Evolutionary conservation across 2,329 filamentous ascomycete genomes (phyloP).

Genomic region (Leptographium flavum): DNA sequence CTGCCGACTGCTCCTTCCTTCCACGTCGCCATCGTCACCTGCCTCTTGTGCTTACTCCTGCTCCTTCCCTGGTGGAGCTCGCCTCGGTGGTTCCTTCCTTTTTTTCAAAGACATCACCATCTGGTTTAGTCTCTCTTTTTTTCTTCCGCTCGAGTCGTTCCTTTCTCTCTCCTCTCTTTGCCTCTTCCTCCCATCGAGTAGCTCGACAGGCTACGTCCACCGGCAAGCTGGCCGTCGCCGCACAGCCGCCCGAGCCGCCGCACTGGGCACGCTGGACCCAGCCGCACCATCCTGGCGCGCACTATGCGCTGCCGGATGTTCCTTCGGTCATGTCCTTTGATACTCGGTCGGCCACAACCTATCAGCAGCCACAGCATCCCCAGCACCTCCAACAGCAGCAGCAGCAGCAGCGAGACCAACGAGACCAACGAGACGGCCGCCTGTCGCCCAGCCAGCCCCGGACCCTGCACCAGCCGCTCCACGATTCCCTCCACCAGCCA

Average conservation of each 20-base stretch:
- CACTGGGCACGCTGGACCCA: slow-evolving; percentile 44
- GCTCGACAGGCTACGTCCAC: slow-evolving; percentile 9
- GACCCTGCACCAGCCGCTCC: not conserved
- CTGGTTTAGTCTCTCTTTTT: too few species aligned
- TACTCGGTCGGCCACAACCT: slow-evolving; percentile 18
- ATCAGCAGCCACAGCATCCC: slow-evolving; percentile 1
- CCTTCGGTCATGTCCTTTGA: slow-evolving; percentile 33
- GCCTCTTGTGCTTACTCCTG: not conserved
- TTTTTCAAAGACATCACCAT: too few species aligned
- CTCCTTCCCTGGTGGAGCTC: not conserved
- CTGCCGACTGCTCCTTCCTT: too few species aligned
- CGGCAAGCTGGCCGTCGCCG: slow-evolving; percentile 32
- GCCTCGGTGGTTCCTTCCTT: not conserved
- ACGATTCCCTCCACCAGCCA: not conserved
- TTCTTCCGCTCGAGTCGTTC: too few species aligned
- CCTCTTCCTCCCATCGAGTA: not conserved
- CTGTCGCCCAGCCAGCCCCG: not conserved
- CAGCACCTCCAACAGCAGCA: slow-evolving; percentile 1
- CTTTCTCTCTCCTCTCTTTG: not conserved
- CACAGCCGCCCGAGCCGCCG: slow-evolving; percentile 27
- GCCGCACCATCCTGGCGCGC: slow-evolving; percentile 22
- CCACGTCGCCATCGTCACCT: not conserved
- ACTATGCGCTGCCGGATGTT: slow-evolving; percentile 34
- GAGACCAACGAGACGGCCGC: not conserved
- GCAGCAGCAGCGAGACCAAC: not conserved